These are phyloP conservation scores for Pichia occidentalis DNA, from an alignment of 805 yeast genomes.

Conservation along the genomic window DNA sequence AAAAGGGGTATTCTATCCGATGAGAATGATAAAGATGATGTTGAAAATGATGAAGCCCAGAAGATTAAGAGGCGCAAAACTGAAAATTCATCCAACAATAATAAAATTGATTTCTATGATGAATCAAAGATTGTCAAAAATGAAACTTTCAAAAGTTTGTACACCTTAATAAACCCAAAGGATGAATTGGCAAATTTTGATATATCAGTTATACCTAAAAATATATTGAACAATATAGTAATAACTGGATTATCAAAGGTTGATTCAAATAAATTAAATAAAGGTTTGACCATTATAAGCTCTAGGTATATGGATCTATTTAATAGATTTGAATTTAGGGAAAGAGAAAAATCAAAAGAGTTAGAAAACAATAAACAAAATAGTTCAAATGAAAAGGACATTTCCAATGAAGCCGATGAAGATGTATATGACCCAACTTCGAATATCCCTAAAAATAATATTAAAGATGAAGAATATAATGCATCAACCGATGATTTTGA, in stretches of 20 bases:
- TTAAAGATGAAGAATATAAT: conserved; percentile 19
- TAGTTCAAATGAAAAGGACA: background rate
- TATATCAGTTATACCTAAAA: conserved; percentile 58
- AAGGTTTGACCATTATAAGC: conserved; percentile 63
- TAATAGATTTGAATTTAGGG: conserved; percentile 16
- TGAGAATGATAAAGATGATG: conserved; percentile 39
- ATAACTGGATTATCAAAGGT: conserved; percentile 56
- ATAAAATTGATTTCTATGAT: conserved; percentile 25
- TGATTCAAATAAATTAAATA: conserved; percentile 45
- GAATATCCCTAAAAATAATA: conserved; percentile 1
- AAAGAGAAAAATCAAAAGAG: background rate
- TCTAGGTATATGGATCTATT: conserved; percentile 53
- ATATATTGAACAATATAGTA: conserved; percentile 58
- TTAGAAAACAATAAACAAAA: background rate
- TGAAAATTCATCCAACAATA: conserved; percentile 15
- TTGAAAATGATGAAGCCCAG: conserved; percentile 28
- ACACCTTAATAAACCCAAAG: conserved; percentile 53
- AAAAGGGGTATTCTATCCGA: conserved; percentile 30
- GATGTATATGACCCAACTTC: conserved; percentile 18
- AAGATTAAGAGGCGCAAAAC: conserved; percentile 21
- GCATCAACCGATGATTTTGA: conserved; percentile 25
- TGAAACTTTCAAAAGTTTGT: conserved; percentile 55
- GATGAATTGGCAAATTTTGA: conserved; percentile 63
- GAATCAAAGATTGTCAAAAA: conserved; percentile 31
- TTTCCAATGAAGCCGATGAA: conserved; percentile 27